Evolutionary conservation across 352 stramenopile species (phyloP).

Genomic region (Aphanomyces stellatus): DNA sequence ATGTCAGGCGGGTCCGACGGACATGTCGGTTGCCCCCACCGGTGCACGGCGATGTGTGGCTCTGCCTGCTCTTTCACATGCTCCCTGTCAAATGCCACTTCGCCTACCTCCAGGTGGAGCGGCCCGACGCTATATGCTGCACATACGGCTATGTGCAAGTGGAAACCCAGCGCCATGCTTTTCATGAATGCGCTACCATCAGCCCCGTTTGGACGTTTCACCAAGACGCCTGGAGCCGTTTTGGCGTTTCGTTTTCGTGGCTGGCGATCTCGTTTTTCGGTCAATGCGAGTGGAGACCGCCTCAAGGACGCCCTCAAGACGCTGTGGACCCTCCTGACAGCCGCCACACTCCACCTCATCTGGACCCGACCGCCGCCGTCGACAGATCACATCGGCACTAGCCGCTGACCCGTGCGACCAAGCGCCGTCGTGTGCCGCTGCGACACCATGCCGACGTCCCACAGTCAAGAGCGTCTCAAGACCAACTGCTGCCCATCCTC

Average conservation of each 20-base stretch:
- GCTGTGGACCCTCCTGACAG: background rate
- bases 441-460: background rate
- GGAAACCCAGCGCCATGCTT: background rate
- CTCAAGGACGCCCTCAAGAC: background rate
- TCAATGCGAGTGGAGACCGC: background rate
- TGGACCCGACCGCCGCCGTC: background rate
- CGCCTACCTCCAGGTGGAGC: background rate
- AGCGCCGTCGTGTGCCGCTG: background rate
- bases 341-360: background rate
- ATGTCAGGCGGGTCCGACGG: background rate
- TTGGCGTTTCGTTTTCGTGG: background rate
- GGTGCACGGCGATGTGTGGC: constrained; percentile 1
- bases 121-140: background rate
- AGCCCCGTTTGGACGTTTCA: background rate
- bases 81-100: background rate
- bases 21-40: background rate
- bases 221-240: background rate
- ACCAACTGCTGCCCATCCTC: background rate
- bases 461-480: background rate
- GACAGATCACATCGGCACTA: background rate
- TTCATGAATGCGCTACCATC: background rate
- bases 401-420: background rate
- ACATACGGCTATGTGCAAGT: background rate
- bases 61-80: background rate
- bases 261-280: background rate